Evolutionary conservation across 1,284 basidiomycete species (phyloP), one percentile per base, ranked within the genome.

Genomic region (Cutaneotrichosporon spelunceum): DNA sequence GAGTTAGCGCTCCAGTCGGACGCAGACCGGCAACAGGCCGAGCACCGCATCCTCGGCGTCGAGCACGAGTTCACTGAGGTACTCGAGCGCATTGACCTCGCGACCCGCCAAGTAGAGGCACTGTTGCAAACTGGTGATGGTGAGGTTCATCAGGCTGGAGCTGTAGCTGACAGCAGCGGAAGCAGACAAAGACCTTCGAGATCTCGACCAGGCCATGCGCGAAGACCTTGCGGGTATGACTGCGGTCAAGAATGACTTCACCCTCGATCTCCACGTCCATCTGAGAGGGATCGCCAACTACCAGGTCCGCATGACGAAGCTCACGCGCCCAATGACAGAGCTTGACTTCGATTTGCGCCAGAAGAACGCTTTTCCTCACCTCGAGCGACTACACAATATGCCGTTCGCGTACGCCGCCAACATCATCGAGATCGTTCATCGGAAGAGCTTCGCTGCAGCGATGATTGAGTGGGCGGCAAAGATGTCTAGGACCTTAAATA

Each of bases 331-430:
- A 2, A 79, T 94, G 48, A 81, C 83, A 1, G 77, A 81, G 2
- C 81, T 94, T 1, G 89, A 93, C 71, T 84, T 90, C 67, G 86
- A 85, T 68, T 84, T 92, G 66, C 54, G 71, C 21, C 71, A 72
- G 44, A 76, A 74, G 77, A 91, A 87, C 50, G 90, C 89, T 56
- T 98, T 98, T 77, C 84, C 88, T 23, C 93, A 98, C 74, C 88
- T 98, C 14, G 86, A 89, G 58, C 84, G 94, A 14, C 81, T 98
- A 42, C 92, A 96, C 72, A 87, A 85, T 60, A 90, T 98, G 85
- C 79, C 95, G 1, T 93, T 92, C 72, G 92, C 91, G 0, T 99
- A 99, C 76, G 90, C 91, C 0, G 90, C 92, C 1, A 93, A 93
- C 0, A 84, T 97, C 1, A 84, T 95, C 13, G 95, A 99, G 78